Conservation (phyloP, 805 yeast genomes). For the Hanseniaspora jakobsenii region DNA sequence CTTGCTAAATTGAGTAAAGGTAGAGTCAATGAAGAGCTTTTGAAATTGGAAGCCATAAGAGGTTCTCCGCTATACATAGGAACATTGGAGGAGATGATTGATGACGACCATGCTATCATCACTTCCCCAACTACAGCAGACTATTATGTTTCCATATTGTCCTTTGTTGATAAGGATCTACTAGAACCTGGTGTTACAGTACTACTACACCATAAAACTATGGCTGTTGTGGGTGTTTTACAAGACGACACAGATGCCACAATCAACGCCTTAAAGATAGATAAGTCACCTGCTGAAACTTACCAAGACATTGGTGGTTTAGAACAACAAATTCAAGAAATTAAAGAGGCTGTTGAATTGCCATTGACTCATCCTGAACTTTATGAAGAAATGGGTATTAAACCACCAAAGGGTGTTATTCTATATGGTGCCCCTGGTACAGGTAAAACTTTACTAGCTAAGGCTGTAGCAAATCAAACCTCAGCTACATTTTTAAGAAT, state of each 20-base stretch:
- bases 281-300: slow-evolving; percentile 92
- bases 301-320: slow-evolving; percentile 96
- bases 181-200: slow-evolving; percentile 97
- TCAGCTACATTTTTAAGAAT: slow-evolving; percentile 91
- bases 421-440: slow-evolving; percentile 97
- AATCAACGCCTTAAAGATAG: slow-evolving; percentile 95
- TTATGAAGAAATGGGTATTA: slow-evolving; percentile 97
- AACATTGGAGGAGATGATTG: slow-evolving; percentile 90
- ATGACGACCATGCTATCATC: slow-evolving; percentile 97
- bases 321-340: slow-evolving; percentile 91
- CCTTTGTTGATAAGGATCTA: slow-evolving; percentile 92
- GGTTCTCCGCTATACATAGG: slow-evolving; percentile 96
- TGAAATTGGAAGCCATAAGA: slow-evolving; percentile 86
- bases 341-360: slow-evolving; percentile 90
- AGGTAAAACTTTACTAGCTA: slow-evolving; percentile 88
- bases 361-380: slow-evolving; percentile 94
- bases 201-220: slow-evolving; percentile 86
- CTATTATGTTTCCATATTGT: slow-evolving; percentile 87
- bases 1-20: slow-evolving; percentile 77
- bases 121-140: slow-evolving; percentile 94
- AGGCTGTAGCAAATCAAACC: slow-evolving; percentile 97
- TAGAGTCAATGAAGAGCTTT: slow-evolving; percentile 90
- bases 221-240: slow-evolving; percentile 92
- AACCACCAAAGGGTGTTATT: slow-evolving; percentile 96
- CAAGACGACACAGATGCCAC: slow-evolving; percentile 97